Percentiles rank a stretch among this genome's conserved stretches.
phyloP scores from a whole-genome alignment of 148 eudicot species.

The Vaccinium darrowii region DNA sequence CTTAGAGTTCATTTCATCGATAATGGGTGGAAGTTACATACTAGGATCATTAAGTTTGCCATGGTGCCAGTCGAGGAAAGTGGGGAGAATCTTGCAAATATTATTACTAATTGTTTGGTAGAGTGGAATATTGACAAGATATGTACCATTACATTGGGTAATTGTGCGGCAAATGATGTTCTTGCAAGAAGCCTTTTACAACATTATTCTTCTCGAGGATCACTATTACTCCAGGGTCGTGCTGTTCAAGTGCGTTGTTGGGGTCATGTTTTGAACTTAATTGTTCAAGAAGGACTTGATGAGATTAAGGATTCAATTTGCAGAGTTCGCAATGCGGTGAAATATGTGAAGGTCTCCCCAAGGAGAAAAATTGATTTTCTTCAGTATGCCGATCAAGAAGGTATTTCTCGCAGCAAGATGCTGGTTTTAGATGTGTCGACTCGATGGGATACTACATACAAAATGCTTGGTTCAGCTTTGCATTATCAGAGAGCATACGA shows the following conservation, averaged over 20 bases:
- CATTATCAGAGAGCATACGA: constrained; percentile 1
- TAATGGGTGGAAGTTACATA: not conserved
- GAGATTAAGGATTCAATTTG: constrained; percentile 22
- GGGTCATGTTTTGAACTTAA: constrained; percentile 24
- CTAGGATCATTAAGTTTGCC: not conserved
- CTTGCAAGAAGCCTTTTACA: constrained; percentile 19
- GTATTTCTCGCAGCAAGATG: constrained; percentile 3
- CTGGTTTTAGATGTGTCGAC: not conserved
- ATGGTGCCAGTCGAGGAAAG: not conserved
- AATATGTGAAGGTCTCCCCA: constrained; percentile 16
- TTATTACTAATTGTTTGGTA: not conserved
- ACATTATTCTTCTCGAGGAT: constrained; percentile 19
- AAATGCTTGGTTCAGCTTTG: constrained; percentile 6
- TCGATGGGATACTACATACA: not conserved
- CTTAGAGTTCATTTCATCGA: constrained; percentile 7
- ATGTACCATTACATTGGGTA: constrained; percentile 3
- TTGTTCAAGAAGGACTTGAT: constrained; percentile 23
- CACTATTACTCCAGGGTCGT: constrained; percentile 16
- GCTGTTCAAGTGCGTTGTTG: constrained; percentile 21
- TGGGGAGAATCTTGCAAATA: not conserved
- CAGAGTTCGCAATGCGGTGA: constrained; percentile 19
- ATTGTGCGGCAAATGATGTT: not conserved
- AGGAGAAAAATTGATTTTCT: constrained; percentile 13
- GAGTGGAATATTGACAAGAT: constrained; percentile 8
- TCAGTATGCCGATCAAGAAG: constrained; percentile 4